Evolutionary conservation across 805 yeast genomes (phyloP).

Genomic region (Wickerhamiella occidentalis): DNA sequence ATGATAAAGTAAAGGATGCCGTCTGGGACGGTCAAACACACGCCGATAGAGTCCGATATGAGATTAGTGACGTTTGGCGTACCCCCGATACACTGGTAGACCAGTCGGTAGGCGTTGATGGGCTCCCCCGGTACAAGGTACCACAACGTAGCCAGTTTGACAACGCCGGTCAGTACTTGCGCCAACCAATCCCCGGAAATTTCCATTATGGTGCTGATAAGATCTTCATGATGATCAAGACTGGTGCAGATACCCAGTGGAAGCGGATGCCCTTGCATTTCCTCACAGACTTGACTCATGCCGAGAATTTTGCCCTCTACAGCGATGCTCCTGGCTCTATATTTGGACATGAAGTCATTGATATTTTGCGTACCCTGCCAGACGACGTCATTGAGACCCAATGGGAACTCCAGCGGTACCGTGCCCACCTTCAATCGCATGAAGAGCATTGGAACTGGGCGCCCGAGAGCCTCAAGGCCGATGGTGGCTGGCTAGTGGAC

Average conservation of each 20-base stretch:
- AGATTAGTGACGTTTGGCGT: slow-evolving; percentile 9
- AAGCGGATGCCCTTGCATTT: slow-evolving; percentile 30
- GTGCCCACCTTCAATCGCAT: slow-evolving; percentile 15
- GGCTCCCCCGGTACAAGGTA: slow-evolving; percentile 2
- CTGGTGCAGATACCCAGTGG: slow-evolving; percentile 31
- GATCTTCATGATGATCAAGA: slow-evolving; percentile 29
- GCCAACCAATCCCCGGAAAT: slow-evolving; percentile 8
- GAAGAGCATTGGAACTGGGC: slow-evolving; percentile 19
- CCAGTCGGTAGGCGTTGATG: neutral
- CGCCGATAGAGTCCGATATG: neutral
- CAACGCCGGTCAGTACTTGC: slow-evolving; percentile 1
- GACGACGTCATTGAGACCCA: slow-evolving; percentile 15
- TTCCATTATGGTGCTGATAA: slow-evolving; percentile 14
- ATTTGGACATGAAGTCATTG: slow-evolving; percentile 28
- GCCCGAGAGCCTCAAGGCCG: slow-evolving; percentile 15
- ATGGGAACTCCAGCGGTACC: slow-evolving; percentile 19
- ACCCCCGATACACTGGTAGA: neutral
- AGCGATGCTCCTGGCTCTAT: slow-evolving; percentile 27
- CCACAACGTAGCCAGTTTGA: slow-evolving; percentile 4
- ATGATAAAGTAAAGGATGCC: neutral
- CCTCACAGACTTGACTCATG: slow-evolving; percentile 27
- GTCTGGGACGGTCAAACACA: neutral
- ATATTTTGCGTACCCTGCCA: slow-evolving; percentile 24
- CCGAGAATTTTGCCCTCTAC: slow-evolving; percentile 29
- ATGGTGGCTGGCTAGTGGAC: slow-evolving; percentile 27